phyloP scores from a whole-genome alignment of 148 eudicot genomes.

The Drosera capensis region DNA sequence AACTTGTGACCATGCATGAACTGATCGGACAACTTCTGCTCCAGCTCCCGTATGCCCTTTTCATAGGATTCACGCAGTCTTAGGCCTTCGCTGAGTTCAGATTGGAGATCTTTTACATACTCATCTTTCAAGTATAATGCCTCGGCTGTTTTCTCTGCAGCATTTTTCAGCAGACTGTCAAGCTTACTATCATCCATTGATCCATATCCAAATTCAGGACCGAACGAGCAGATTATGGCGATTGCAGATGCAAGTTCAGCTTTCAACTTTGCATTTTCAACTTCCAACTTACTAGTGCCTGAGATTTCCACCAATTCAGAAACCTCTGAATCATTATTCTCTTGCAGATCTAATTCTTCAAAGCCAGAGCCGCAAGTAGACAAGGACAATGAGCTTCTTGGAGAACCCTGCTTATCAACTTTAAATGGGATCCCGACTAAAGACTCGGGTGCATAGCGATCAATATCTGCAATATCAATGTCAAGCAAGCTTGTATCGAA shows the following conservation, averaged over 20 bases:
- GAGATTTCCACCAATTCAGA: constrained; percentile 72
- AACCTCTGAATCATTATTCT: constrained; percentile 30
- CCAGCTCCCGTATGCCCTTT: constrained; percentile 75
- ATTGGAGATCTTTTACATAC: constrained; percentile 56
- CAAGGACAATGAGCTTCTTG: constrained; percentile 38
- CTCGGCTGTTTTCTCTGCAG: constrained; percentile 75
- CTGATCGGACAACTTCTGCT: constrained; percentile 58
- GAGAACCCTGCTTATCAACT: constrained; percentile 40
- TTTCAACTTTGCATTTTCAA: constrained; percentile 86
- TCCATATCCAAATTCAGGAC: constrained; percentile 41
- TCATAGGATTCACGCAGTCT: constrained; percentile 82
- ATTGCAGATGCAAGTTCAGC: constrained; percentile 95
- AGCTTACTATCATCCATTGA: constrained; percentile 49
- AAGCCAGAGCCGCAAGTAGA: constrained; percentile 32
- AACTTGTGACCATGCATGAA: constrained; percentile 26
- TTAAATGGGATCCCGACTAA: constrained; percentile 45
- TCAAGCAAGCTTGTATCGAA: constrained; percentile 79
- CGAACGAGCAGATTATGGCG: constrained; percentile 54
- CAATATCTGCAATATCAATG: constrained; percentile 67
- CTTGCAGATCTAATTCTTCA: constrained; percentile 25
- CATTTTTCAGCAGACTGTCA: constrained; percentile 42
- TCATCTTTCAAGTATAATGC: constrained; percentile 80
- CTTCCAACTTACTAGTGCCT: constrained; percentile 88
- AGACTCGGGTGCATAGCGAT: constrained; percentile 77
- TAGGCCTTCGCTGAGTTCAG: constrained; percentile 46